These are phyloP conservation scores for Filosporella fistucella DNA, from an alignment of 495 filamentous ascomycete species.

Conservation along the genomic window DNA sequence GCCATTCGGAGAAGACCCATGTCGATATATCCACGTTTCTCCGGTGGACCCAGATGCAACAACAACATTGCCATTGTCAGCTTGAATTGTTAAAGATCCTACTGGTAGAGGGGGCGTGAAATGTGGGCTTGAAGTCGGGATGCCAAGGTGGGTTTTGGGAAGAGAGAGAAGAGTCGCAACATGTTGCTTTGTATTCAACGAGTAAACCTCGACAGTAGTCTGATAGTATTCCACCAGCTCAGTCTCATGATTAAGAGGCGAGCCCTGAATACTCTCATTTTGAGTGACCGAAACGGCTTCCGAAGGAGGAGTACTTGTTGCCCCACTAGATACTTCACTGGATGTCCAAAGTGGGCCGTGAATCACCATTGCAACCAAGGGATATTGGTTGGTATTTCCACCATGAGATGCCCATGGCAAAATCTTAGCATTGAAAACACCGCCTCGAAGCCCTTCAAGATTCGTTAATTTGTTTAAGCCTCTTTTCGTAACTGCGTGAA, in stretches of 20 bases:
- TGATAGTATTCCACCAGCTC: constrained; percentile 49
- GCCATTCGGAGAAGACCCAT: constrained; percentile 28
- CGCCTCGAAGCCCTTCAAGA: constrained; percentile 70
- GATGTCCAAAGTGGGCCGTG: constrained; percentile 60
- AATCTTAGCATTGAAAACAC: constrained; percentile 78
- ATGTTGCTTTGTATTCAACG: constrained; percentile 61
- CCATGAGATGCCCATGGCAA: constrained; percentile 48
- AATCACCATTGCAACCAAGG: constrained; percentile 69
- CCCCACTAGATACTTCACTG: constrained; percentile 17
- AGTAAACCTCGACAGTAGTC: constrained; percentile 83
- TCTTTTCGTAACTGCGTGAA: constrained; percentile 64
- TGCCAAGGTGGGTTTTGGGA: constrained; percentile 39
- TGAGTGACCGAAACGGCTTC: constrained; percentile 17
- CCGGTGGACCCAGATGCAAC: constrained; percentile 78
- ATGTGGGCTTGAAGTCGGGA: constrained; percentile 44
- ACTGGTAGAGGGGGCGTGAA: constrained; percentile 58
- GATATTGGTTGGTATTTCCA: constrained; percentile 32
- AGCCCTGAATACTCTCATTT: constrained; percentile 19
- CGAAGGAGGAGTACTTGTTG: constrained; percentile 11
- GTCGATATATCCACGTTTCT: constrained; percentile 74
- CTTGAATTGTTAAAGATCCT: constrained; percentile 66
- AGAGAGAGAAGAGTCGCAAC: constrained; percentile 64
- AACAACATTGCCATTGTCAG: constrained; percentile 60
- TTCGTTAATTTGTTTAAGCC: constrained; percentile 60
- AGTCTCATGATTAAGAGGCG: constrained; percentile 16